Percentiles rank a stretch among this genome's conserved stretches.
phyloP scores from a whole-genome alignment of 176 grass and related monocot genomes.

The Phyllostachys edulis region DNA sequence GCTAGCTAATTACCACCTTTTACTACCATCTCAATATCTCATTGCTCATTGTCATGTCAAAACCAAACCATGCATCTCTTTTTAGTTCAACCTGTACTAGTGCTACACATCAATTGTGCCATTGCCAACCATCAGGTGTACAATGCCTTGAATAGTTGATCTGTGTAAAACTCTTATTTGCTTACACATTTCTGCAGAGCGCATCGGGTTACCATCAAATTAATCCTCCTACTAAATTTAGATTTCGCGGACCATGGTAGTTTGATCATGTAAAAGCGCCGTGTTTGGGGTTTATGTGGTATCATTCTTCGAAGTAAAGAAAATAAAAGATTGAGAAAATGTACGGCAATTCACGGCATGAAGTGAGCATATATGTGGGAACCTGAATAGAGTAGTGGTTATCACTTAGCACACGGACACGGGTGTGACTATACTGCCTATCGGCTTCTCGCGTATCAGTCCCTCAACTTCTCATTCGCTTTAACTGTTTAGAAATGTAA shows the following conservation, averaged over 20 bases:
- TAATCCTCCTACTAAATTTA: too few relatives aligned
- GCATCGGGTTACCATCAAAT: too few relatives aligned
- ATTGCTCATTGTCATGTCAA: constrained; percentile 20
- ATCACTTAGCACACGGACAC: too few relatives aligned
- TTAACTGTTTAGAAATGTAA: not conserved
- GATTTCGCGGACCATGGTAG: too few relatives aligned
- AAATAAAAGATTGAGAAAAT: too few relatives aligned
- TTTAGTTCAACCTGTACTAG: not conserved
- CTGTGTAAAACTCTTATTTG: not conserved
- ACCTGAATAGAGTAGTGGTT: not conserved
- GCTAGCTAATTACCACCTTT: not conserved
- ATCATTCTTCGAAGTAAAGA: too few relatives aligned
- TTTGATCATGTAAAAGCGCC: too few relatives aligned
- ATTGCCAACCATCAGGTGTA: not conserved
- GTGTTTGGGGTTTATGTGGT: too few relatives aligned
- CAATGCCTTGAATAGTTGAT: not conserved
- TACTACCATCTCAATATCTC: not conserved
- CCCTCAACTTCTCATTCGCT: constrained; percentile 9
- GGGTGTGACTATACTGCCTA: not conserved
- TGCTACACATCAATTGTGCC: not conserved
- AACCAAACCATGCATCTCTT: not conserved
- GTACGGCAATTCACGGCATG: too few relatives aligned
- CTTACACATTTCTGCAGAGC: not conserved
- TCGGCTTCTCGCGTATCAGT: not conserved
- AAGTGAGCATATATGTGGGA: not conserved